A percentile compares a stretch with the other conserved stretches of the same genome.
Evolutionary conservation across 2,329 filamentous ascomycete species (phyloP).

Genomic region (Aspergillus unguis): DNA sequence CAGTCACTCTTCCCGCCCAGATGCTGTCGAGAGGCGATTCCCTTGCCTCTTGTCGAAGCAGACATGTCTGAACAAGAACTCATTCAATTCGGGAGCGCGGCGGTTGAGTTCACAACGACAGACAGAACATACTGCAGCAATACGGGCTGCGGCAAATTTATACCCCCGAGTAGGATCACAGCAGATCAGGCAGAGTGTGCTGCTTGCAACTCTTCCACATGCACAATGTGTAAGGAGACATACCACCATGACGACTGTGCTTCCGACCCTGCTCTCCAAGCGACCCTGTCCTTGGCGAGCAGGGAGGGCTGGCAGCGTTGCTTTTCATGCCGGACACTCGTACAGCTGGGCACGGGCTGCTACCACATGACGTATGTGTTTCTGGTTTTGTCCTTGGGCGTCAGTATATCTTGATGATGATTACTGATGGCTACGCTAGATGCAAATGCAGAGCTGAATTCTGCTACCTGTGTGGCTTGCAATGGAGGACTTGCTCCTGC

Average conservation of each 20-base stretch:
- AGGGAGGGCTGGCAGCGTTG: conserved; percentile 3
- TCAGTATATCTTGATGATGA: not conserved
- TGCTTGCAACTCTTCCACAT: not conserved
- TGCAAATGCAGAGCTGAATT: conserved; percentile 9
- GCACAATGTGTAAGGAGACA: not conserved
- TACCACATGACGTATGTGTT: conserved; percentile 10
- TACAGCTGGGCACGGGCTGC: conserved; percentile 2
- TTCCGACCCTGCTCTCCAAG: conserved; percentile 2
- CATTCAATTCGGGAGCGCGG: not conserved
- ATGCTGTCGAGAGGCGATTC: conserved; percentile 8
- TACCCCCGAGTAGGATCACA: not conserved
- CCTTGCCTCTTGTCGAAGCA: not conserved
- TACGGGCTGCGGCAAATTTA: not conserved
- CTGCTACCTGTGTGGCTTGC: conserved; percentile 6
- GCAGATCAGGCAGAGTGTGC: not conserved
- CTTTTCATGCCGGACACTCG: not conserved
- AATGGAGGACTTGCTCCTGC: conserved; percentile 5
- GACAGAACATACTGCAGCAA: conserved; percentile 8
- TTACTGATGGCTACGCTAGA: not conserved
- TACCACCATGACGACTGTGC: conserved; percentile 5
- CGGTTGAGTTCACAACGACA: conserved; percentile 1
- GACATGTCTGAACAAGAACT: not conserved
- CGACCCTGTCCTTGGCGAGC: not conserved
- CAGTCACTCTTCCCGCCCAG: conserved; percentile 6
- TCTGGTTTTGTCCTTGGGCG: not conserved